A percentile compares a stretch with the other conserved stretches of the same genome.
phyloP scores from a whole-genome alignment of 176 grass and related monocot genomes.

The Saccharum spontaneum region DNA sequence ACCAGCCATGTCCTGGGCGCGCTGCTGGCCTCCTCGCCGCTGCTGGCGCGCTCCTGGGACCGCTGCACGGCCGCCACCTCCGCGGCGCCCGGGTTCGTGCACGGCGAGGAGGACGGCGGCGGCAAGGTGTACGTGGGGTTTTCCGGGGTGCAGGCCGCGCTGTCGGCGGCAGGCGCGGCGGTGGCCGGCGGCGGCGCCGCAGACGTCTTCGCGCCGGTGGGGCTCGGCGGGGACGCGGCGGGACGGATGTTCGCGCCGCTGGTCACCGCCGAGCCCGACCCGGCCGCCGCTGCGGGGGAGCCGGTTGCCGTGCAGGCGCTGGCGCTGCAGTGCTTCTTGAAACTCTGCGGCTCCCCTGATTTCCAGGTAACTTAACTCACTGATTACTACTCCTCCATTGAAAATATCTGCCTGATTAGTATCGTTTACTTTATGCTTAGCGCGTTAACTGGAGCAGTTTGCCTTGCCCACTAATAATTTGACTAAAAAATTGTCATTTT shows the following conservation, averaged over 20 bases:
- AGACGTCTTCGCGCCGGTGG: conserved; percentile 42
- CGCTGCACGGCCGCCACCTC: conserved; percentile 49
- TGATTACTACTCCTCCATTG: not conserved
- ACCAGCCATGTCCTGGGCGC: conserved; percentile 89
- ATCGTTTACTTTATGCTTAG: not conserved
- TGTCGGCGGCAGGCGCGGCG: conserved; percentile 15
- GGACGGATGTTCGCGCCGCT: conserved; percentile 63
- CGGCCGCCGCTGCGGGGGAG: conserved; percentile 18
- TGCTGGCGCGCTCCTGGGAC: conserved; percentile 77
- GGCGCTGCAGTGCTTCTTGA: conserved; percentile 59
- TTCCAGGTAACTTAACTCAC: conserved; percentile 71
- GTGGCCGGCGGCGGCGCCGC: conserved; percentile 32
- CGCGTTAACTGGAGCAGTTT: not conserved
- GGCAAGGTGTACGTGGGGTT: conserved; percentile 66
- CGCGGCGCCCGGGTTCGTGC: conserved; percentile 35
- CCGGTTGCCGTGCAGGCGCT: conserved; percentile 70
- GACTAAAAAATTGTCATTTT: not conserved
- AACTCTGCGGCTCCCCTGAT: conserved; percentile 47
- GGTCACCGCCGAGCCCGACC: conserved; percentile 48
- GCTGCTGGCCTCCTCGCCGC: conserved; percentile 75
- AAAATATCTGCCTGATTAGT: conserved; percentile 19
- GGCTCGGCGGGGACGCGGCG: conserved; percentile 20
- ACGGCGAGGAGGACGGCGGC: conserved; percentile 18
- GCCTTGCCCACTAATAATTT: not conserved
- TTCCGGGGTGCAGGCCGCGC: conserved; percentile 51